Percentiles rank a stretch among this genome's conserved stretches.
These are phyloP conservation scores for Saccharomyces hybrid DNA, from an alignment of 1,139 yeast genomes.

Conservation along the genomic window DNA sequence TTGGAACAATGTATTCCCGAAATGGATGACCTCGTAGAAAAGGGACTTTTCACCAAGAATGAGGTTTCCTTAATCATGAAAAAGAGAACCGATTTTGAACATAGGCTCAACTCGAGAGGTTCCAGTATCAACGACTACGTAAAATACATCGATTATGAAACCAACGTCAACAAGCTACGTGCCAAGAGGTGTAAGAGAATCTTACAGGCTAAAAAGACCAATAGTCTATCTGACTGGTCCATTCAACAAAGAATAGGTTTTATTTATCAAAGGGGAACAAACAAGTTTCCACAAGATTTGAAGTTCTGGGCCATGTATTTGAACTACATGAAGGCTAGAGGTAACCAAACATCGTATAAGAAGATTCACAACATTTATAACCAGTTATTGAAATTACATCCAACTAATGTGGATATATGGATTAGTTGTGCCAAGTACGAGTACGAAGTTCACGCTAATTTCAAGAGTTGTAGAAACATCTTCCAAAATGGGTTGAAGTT, in stretches of 20 bases:
- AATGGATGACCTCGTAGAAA: constrained; percentile 74
- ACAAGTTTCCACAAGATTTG: constrained; percentile 70
- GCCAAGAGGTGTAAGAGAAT: constrained; percentile 62
- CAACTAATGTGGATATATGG: constrained; percentile 89
- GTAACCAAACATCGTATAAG: constrained; percentile 60
- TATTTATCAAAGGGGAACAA: constrained; percentile 76
- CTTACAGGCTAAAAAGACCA: constrained; percentile 41
- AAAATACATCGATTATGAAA: constrained; percentile 75
- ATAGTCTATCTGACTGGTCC: constrained; percentile 77
- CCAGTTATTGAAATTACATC: constrained; percentile 74
- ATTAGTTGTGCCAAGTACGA: constrained; percentile 92
- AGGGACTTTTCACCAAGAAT: constrained; percentile 70
- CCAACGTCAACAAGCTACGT: constrained; percentile 70
- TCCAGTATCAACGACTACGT: constrained; percentile 71
- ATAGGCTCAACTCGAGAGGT: constrained; percentile 79
- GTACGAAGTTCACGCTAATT: constrained; percentile 79
- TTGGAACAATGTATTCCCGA: constrained; percentile 88
- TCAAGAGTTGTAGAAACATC: constrained; percentile 79
- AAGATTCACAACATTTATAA: constrained; percentile 79
- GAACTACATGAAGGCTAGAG: constrained; percentile 52
- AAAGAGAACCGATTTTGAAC: constrained; percentile 92
- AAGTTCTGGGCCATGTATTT: constrained; percentile 75
- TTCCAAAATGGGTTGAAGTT: constrained; percentile 82
- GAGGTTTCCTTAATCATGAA: constrained; percentile 86
- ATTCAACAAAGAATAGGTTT: constrained; percentile 75